Evolutionary conservation across 2,329 filamentous ascomycete species (phyloP), one percentile per base, ranked within the genome.

Genomic region (Uncinocarpus reesii): DNA sequence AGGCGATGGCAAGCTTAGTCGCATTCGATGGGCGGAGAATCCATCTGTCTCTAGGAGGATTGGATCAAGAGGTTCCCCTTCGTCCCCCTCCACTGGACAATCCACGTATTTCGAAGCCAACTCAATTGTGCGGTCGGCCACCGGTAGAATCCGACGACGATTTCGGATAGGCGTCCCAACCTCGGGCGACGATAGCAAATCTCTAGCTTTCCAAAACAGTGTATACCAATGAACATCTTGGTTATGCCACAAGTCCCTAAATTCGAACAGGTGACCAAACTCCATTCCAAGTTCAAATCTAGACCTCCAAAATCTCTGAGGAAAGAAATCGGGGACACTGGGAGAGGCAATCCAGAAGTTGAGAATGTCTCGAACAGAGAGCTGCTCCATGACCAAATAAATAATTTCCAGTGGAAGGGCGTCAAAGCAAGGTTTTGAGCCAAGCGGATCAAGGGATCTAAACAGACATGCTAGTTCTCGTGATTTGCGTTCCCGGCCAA

Each of bases 91-190:
- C n/a, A n/a, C n/a, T n/a, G n/a, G n/a, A n/a, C n/a, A n/a, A n/a
- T n/a, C n/a, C n/a, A n/a, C n/a, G n/a, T n/a, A n/a, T n/a, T n/a
- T n/a, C n/a, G n/a, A 47, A 26, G 29, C 10, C 18, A 37, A 24
- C 13, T 20, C 18, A 23, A 38, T 20, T 13, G 26, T n/a, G 7
- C n/a, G 15, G 28, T 38, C 16, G 20, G 21, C 43, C 15, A 47
- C 31, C 11, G 43, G 29, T 15, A 47, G 43, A 47, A 47, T 37
- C n/a, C 43, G 43, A 47, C 43, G 43, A 16, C 43, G 43, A 38
- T 47, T 47, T 15, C 43, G 28, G 35, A 47, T 15, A 13, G 43
- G 43, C 7, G 3, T n/a, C n/a, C n/a, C 29, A 23, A 31, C n/a
- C 16, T 24, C 18, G 6, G 43, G 21, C 8, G 28, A 37, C 34